These are phyloP conservation scores for Pelargonium exstipulatum DNA, from an alignment of 441 rosid genomes.

Conservation along the genomic window DNA sequence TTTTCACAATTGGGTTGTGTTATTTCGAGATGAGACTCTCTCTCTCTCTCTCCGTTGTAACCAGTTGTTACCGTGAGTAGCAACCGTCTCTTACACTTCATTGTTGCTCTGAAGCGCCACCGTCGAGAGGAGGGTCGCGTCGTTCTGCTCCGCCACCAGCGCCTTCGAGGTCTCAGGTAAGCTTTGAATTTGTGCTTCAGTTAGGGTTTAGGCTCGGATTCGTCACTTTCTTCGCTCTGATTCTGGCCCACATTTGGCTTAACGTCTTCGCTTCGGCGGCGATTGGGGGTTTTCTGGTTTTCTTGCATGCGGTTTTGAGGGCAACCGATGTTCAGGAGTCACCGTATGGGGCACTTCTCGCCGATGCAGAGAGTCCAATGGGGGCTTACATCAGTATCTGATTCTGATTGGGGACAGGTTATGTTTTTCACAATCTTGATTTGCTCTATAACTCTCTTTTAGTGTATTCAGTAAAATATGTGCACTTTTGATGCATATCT, in stretches of 20 bases:
- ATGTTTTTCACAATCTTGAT: not conserved
- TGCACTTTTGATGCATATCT: too few relatives aligned
- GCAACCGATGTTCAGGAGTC: constrained; percentile 61
- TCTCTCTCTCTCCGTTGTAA: too few relatives aligned
- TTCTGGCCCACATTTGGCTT: constrained; percentile 46
- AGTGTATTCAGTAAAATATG: too few relatives aligned
- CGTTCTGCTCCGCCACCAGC: too few relatives aligned
- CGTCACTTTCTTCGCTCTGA: constrained; percentile 35
- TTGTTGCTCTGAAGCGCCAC: too few relatives aligned
- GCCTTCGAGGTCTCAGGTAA: too few relatives aligned
- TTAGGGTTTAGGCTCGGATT: constrained; percentile 16
- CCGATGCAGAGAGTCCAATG: constrained; percentile 30
- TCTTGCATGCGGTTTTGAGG: constrained; percentile 51
- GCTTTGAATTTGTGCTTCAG: too few relatives aligned
- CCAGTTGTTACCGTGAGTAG: too few relatives aligned
- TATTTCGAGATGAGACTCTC: not conserved
- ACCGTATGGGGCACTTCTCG: constrained; percentile 56
- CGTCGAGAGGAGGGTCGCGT: too few relatives aligned
- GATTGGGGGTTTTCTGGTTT: constrained; percentile 35
- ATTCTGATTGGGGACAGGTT: not conserved
- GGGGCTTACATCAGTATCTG: constrained; percentile 42
- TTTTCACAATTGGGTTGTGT: not conserved
- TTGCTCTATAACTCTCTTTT: too few relatives aligned
- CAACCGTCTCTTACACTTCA: too few relatives aligned
- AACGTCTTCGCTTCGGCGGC: constrained; percentile 39